These are phyloP conservation scores for Cardamine chenopodiifolia DNA, from an alignment of 345 rosid genomes.

Conservation along the genomic window DNA sequence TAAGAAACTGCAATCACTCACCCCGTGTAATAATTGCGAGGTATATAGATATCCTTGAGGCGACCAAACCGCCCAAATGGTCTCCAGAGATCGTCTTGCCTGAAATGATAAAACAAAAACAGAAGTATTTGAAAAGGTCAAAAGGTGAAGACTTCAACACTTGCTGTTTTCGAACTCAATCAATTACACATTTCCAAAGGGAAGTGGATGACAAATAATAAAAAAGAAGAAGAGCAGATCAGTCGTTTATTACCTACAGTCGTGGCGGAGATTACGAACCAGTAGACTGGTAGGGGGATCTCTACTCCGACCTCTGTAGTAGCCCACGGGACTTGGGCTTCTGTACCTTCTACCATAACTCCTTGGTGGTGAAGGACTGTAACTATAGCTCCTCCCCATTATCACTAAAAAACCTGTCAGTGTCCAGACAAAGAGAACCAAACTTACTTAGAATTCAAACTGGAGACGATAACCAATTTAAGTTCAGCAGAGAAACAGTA, in stretches of 20 bases:
- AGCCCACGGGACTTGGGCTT: conserved; percentile 74
- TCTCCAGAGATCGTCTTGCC: conserved; percentile 79
- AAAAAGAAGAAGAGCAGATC: neutral
- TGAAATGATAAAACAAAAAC: conserved; percentile 36
- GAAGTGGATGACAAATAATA: neutral
- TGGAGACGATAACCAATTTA: neutral
- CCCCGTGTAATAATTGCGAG: conserved; percentile 90
- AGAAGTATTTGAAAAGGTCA: neutral
- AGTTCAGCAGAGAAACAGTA: conserved; percentile 5
- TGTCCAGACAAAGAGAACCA: neutral
- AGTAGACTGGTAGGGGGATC: conserved; percentile 86
- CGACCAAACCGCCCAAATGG: conserved; percentile 84
- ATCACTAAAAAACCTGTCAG: conserved; percentile 17
- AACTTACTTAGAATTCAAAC: neutral
- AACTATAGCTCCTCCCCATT: conserved; percentile 72
- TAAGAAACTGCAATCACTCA: conserved; percentile 37
- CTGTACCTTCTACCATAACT: conserved; percentile 57
- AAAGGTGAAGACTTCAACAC: conserved; percentile 8
- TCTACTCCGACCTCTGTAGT: conserved; percentile 53
- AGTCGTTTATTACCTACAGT: conserved; percentile 60
- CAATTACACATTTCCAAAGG: neutral
- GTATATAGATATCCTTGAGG: conserved; percentile 84
- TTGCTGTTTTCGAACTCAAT: neutral
- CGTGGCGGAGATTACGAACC: conserved; percentile 81
- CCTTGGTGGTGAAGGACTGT: conserved; percentile 89